Conservation (phyloP, 768 basidiomycete genomes). For the Lentinula guzmanii region DNA sequence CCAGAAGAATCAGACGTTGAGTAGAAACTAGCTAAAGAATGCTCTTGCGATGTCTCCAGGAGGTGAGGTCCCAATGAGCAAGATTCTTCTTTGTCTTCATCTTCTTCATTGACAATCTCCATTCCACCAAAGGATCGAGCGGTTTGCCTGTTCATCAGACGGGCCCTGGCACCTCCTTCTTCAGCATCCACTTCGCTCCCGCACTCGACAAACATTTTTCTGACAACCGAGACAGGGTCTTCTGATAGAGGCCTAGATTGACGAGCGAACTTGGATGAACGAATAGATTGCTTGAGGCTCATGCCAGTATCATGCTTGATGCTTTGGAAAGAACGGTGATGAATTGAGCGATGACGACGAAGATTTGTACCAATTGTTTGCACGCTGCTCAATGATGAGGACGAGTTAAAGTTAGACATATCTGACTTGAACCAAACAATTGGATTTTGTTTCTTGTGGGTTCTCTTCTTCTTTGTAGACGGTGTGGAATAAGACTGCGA, state of each 20-base stretch:
- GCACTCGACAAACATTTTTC: constrained; percentile 2
- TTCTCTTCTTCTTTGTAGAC: not conserved
- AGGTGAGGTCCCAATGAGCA: not conserved
- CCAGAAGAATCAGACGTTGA: not conserved
- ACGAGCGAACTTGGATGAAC: not conserved
- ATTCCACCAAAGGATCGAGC: constrained; percentile 4
- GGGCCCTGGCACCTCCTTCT: not conserved
- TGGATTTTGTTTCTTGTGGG: constrained; percentile 4
- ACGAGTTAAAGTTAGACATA: not conserved
- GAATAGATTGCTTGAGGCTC: constrained; percentile 1
- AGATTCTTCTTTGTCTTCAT: not conserved
- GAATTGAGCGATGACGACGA: not conserved
- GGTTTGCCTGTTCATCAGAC: constrained; percentile 3
- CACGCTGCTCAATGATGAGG: not conserved
- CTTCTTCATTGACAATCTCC: constrained; percentile 7
- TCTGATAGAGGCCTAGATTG: constrained; percentile 1
- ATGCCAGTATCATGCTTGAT: not conserved
- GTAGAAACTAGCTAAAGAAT: not conserved
- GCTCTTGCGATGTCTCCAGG: not conserved
- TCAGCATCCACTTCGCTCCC: not conserved
- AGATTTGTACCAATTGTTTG: not conserved
- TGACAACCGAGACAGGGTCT: constrained; percentile 2
- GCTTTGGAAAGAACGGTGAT: not conserved
- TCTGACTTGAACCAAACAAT: constrained; percentile 2
- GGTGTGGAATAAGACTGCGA: not conserved